These are phyloP conservation scores for Cyclotella atomus DNA, from an alignment of 108 stramenopile species.

Conservation along the genomic window DNA sequence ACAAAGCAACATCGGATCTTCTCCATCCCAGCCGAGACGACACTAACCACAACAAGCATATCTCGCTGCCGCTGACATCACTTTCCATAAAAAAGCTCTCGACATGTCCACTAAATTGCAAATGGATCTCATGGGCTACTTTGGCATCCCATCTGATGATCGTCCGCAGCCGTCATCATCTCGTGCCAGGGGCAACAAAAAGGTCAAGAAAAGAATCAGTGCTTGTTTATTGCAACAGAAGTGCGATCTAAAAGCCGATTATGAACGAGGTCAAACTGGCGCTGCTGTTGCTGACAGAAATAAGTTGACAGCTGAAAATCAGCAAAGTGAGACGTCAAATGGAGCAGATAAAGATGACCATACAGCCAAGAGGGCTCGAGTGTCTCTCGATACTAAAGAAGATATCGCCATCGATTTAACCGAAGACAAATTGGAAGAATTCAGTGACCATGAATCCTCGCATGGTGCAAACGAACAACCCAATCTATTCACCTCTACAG, in stretches of 20 bases:
- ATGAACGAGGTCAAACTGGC: not conserved
- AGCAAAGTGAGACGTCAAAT: not conserved
- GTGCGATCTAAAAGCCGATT: not conserved
- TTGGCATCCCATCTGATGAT: conserved; percentile 3
- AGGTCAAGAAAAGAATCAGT: not conserved
- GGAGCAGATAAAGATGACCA: not conserved
- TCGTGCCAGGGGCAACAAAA: conserved; percentile 4
- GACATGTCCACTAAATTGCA: not conserved
- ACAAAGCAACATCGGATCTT: too few species aligned
- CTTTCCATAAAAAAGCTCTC: not conserved
- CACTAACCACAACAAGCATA: too few species aligned
- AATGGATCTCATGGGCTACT: conserved; percentile 13
- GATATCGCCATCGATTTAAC: not conserved
- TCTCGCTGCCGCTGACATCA: not conserved
- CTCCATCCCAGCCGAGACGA: too few species aligned
- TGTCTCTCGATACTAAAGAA: not conserved
- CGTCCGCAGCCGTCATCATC: not conserved
- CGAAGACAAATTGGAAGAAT: not conserved
- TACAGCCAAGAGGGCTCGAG: not conserved
- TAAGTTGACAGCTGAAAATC: not conserved
- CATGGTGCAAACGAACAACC: too few species aligned
- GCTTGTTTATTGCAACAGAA: not conserved
- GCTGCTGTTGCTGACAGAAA: not conserved
- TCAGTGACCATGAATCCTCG: not conserved
- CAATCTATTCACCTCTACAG: not conserved